Conservation (phyloP, 192 early-diverging fungal genomes). For the Spizellomyces punctatus region DNA sequence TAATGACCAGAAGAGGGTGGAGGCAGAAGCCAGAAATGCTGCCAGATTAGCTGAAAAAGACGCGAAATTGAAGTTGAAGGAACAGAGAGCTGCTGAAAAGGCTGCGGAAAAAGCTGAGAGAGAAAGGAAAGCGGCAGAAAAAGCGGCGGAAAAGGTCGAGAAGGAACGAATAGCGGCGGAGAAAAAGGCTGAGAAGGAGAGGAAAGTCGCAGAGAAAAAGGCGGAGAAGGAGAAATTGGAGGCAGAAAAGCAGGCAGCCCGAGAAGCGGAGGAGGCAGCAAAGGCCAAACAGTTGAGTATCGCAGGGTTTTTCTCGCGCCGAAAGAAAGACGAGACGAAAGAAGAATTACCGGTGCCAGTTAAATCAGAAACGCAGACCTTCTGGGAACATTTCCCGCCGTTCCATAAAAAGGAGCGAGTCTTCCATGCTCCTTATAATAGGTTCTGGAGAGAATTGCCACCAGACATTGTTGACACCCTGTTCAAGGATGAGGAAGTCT, state of each 20-base stretch:
- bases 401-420: constrained; percentile 62
- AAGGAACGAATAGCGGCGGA: background rate
- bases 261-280: constrained; percentile 37
- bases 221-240: constrained; percentile 36
- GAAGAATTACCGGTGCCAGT: constrained; percentile 12
- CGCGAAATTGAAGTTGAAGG: constrained; percentile 30
- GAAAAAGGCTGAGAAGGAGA: constrained; percentile 14
- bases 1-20: background rate
- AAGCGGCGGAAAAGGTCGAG: constrained; percentile 42
- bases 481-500: background rate
- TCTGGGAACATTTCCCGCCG: constrained; percentile 54
- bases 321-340: constrained; percentile 26
- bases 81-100: constrained; percentile 26
- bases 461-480: background rate
- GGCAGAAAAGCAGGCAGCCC: constrained; percentile 2
- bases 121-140: constrained; percentile 15
- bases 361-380: constrained; percentile 16
- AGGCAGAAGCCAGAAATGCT: background rate
- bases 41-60: background rate
- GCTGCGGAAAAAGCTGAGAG: constrained; percentile 25
- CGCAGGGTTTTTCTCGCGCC: constrained; percentile 20
- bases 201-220: constrained; percentile 23
- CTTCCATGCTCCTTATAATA: constrained; percentile 45
- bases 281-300: constrained; percentile 17
- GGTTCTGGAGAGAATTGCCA: constrained; percentile 27